phyloP scores from a whole-genome alignment of 345 rosid species.

The Arabis alpina region DNA sequence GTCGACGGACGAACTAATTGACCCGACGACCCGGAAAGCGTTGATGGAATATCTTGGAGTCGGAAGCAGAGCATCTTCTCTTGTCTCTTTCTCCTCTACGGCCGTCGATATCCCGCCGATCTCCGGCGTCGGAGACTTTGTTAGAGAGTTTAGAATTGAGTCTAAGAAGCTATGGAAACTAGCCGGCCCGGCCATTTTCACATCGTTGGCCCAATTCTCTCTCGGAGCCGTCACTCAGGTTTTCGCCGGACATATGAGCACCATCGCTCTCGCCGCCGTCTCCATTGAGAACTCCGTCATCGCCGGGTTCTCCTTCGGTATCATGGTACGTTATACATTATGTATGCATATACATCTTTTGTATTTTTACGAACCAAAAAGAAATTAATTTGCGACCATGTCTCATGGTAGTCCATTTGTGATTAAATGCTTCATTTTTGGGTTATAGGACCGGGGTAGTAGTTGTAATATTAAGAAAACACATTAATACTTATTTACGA shows the following conservation, averaged over 20 bases:
- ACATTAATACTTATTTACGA: background rate
- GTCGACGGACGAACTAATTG: conserved; percentile 32
- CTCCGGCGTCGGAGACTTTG: conserved; percentile 50
- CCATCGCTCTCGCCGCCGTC: conserved; percentile 64
- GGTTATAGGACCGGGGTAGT: background rate
- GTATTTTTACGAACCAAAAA: background rate
- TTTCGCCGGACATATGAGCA: conserved; percentile 71
- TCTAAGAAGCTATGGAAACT: conserved; percentile 63
- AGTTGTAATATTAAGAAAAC: background rate
- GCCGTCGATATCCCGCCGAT: conserved; percentile 72
- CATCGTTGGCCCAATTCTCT: conserved; percentile 54
- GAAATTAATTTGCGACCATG: too few species aligned
- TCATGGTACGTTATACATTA: conserved; percentile 50
- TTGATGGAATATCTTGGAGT: conserved; percentile 12
- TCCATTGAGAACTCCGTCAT: conserved; percentile 68
- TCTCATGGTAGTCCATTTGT: too few species aligned
- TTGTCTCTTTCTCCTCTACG: conserved; percentile 49
- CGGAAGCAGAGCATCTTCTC: conserved; percentile 41
- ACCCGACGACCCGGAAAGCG: conserved; percentile 39
- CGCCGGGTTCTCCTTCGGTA: conserved; percentile 69
- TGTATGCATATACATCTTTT: background rate
- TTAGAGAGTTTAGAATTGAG: conserved; percentile 55
- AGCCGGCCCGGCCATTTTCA: conserved; percentile 68
- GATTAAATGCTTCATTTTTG: too few species aligned
- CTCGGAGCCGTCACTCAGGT: conserved; percentile 64